phyloP scores from a whole-genome alignment of 768 basidiomycete genomes.

The Suillus luteus region DNA sequence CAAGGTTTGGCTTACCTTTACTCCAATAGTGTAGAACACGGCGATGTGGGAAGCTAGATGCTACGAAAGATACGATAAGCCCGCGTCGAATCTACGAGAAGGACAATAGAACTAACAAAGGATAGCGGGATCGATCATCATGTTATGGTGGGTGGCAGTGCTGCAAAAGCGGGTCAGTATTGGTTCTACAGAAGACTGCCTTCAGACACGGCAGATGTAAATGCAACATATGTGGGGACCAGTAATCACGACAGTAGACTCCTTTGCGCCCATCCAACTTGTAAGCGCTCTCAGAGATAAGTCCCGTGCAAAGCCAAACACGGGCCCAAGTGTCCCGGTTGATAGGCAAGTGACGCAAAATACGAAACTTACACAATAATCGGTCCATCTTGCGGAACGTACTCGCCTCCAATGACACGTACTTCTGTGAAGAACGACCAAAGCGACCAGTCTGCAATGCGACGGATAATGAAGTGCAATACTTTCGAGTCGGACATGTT shows the following conservation, averaged over 20 bases:
- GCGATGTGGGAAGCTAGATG: slow-evolving; percentile 78
- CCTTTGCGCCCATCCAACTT: neutral
- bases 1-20: slow-evolving; percentile 56
- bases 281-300: neutral
- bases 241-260: neutral
- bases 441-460: slow-evolving; percentile 71
- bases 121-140: slow-evolving; percentile 88
- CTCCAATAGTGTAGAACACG: slow-evolving; percentile 92
- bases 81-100: slow-evolving; percentile 19
- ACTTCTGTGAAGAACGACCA: slow-evolving; percentile 89
- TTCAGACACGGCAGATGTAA: too few relatives aligned
- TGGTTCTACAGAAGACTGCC: neutral
- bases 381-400: slow-evolving; percentile 87
- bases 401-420: slow-evolving; percentile 82
- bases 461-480: slow-evolving; percentile 71
- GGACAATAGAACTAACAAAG: slow-evolving; percentile 57
- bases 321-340: neutral
- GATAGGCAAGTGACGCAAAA: neutral
- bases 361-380: slow-evolving; percentile 77
- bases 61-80: slow-evolving; percentile 40
- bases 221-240: neutral
- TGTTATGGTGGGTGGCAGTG: slow-evolving; percentile 89
- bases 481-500: slow-evolving; percentile 39
- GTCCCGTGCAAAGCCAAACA: neutral
- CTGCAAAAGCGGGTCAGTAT: slow-evolving; percentile 39